Evolutionary conservation across 495 filamentous ascomycete species (phyloP).

Genomic region (Podospora comata): DNA sequence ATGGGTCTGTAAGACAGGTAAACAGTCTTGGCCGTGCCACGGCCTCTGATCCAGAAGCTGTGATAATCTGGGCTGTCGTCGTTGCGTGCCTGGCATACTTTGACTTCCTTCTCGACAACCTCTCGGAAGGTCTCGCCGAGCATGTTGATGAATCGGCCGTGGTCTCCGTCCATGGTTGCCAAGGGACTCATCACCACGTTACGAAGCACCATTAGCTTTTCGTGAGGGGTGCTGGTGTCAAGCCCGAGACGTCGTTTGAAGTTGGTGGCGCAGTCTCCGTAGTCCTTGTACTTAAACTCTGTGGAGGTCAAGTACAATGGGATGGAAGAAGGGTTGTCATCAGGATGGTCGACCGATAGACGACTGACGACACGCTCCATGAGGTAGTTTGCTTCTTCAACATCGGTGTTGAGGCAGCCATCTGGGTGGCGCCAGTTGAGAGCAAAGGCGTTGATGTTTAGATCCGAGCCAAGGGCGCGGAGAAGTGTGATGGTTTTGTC

Average conservation of each 20-base stretch:
- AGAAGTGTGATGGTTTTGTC: conserved; percentile 37
- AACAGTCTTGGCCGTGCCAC: conserved; percentile 7
- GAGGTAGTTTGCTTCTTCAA: conserved; percentile 52
- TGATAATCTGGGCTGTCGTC: conserved; percentile 18
- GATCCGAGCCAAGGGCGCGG: conserved; percentile 41
- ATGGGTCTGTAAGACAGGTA: conserved; percentile 18
- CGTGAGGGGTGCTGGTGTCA: conserved; percentile 4
- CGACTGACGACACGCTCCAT: conserved; percentile 42
- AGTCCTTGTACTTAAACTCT: conserved; percentile 36
- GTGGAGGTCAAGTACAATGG: conserved; percentile 47
- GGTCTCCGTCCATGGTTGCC: conserved; percentile 8
- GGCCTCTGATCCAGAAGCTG: conserved; percentile 16
- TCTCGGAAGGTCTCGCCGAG: conserved; percentile 12
- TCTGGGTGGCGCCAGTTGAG: conserved; percentile 42
- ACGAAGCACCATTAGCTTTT: conserved; percentile 19
- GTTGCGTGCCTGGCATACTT: conserved; percentile 19
- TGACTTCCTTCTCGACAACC: conserved; percentile 17
- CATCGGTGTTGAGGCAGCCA: conserved; percentile 41
- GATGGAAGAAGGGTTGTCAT: conserved; percentile 38
- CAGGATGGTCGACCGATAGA: conserved; percentile 37
- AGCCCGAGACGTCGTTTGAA: conserved; percentile 18
- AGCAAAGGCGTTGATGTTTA: conserved; percentile 49
- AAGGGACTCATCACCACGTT: conserved; percentile 23
- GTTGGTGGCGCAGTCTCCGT: conserved; percentile 36
- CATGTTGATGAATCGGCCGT: conserved; percentile 18